Percentiles rank a stretch among this genome's conserved stretches.
Evolutionary conservation across 2,329 filamentous ascomycete species (phyloP).

Genomic region (Fusarium nelsonii): DNA sequence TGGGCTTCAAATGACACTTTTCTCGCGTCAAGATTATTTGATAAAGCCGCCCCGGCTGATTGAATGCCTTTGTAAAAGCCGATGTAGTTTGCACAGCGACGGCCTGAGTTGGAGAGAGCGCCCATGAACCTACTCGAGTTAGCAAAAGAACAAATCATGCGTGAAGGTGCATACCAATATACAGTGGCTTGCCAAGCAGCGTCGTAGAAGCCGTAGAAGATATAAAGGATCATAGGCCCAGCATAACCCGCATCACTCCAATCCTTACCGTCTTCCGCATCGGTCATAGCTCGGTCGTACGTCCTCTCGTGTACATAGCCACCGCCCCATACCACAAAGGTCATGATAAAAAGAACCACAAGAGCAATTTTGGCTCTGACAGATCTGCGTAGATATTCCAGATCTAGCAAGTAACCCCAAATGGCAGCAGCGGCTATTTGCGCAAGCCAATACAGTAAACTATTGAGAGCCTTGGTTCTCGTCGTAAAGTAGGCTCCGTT

Average conservation of each 20-base stretch:
- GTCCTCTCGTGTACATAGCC: constrained; percentile 79
- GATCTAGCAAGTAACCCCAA: constrained; percentile 79
- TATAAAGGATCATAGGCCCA: constrained; percentile 88
- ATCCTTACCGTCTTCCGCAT: constrained; percentile 57
- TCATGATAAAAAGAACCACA: constrained; percentile 72
- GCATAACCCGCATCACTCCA: constrained; percentile 75
- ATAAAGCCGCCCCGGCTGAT: constrained; percentile 75
- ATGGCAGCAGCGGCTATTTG: constrained; percentile 80
- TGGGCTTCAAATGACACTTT: constrained; percentile 72
- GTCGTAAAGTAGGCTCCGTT: constrained; percentile 78
- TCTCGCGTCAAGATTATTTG: constrained; percentile 52
- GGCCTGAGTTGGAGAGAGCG: constrained; percentile 88
- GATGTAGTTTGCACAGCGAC: constrained; percentile 90
- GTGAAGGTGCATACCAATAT: constrained; percentile 80
- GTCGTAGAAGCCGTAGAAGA: constrained; percentile 91
- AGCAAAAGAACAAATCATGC: constrained; percentile 45
- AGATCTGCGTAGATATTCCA: constrained; percentile 68
- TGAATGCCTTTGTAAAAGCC: constrained; percentile 91
- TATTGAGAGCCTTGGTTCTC: constrained; percentile 78
- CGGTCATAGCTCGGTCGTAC: constrained; percentile 26
- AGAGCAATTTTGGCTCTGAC: constrained; percentile 76
- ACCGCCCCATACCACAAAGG: constrained; percentile 84
- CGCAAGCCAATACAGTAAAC: constrained; percentile 75
- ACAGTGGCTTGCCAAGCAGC: constrained; percentile 90
- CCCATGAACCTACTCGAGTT: constrained; percentile 81